Evolutionary conservation across 2,329 filamentous ascomycete genomes (phyloP).

Genomic region (Sporothrix schenckii): DNA sequence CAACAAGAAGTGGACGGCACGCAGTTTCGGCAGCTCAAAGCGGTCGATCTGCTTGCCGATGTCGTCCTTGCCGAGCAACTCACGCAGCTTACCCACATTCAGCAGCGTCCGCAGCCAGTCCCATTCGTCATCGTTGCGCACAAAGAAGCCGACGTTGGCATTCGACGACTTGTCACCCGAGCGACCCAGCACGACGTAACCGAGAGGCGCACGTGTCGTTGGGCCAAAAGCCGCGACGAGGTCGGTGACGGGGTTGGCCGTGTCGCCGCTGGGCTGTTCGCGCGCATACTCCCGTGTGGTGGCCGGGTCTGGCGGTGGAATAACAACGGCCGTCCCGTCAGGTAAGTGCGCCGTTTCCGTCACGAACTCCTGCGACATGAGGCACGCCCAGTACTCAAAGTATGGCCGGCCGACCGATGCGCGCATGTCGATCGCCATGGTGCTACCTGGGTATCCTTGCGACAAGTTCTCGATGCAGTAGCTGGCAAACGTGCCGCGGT

Average conservation of each 20-base stretch:
- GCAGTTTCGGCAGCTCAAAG: conserved; percentile 50
- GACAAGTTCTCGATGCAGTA: conserved; percentile 38
- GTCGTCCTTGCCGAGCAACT: conserved; percentile 46
- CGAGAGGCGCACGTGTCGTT: conserved; percentile 37
- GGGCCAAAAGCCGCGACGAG: conserved; percentile 32
- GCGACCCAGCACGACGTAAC: conserved; percentile 43
- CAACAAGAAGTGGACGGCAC: conserved; percentile 36
- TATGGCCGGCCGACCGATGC: conserved; percentile 34
- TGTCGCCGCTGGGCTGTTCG: conserved; percentile 33
- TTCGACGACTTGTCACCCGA: conserved; percentile 51
- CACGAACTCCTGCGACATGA: conserved; percentile 36
- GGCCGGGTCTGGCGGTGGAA: conserved; percentile 35
- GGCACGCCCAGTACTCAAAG: conserved; percentile 37
- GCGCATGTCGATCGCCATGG: conserved; percentile 36
- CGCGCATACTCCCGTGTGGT: conserved; percentile 34
- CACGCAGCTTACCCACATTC: conserved; percentile 45
- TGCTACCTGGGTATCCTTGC: conserved; percentile 36
- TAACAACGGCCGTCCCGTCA: conserved; percentile 34
- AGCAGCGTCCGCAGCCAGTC: conserved; percentile 51
- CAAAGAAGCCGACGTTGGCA: conserved; percentile 53
- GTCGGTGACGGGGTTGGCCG: conserved; percentile 30
- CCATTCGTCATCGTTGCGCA: conserved; percentile 49
- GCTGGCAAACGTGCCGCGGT: conserved; percentile 36
- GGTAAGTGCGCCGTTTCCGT: conserved; percentile 35
- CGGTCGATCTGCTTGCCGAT: conserved; percentile 47